Percentiles rank a stretch among this genome's conserved stretches.
Conservation (phyloP, 2,329 filamentous ascomycete genomes). For the Rhinocladiella similis region DNA sequence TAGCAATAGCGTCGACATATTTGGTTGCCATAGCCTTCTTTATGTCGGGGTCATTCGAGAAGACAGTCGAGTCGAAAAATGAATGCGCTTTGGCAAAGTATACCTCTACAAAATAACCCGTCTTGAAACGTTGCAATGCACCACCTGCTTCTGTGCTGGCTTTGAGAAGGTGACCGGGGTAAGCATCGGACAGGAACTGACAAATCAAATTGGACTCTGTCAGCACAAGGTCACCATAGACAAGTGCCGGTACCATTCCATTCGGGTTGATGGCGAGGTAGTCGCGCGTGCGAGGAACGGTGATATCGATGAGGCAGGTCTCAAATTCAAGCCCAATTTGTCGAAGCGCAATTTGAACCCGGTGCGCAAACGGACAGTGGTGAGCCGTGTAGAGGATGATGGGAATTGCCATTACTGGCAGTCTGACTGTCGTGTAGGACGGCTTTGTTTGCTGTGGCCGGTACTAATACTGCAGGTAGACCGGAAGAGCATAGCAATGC, state of each 20-base stretch:
- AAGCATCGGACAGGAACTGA: conserved; percentile 37
- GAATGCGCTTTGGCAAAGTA: conserved; percentile 62
- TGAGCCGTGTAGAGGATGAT: conserved; percentile 71
- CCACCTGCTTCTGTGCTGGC: conserved; percentile 56
- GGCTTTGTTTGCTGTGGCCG: not conserved
- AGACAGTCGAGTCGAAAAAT: conserved; percentile 48
- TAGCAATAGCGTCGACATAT: conserved; percentile 57
- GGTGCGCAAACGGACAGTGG: conserved; percentile 71
- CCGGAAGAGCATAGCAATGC: no score
- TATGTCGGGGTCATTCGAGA: conserved; percentile 52
- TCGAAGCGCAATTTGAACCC: conserved; percentile 68
- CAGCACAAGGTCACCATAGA: conserved; percentile 35
- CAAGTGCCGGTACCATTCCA: conserved; percentile 35
- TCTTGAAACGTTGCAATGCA: conserved; percentile 64
- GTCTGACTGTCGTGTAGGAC: not conserved
- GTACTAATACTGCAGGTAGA: no score
- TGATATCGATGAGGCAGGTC: conserved; percentile 5
- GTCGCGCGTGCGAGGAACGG: conserved; percentile 6
- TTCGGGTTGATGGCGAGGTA: conserved; percentile 36
- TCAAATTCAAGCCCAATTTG: conserved; percentile 67
- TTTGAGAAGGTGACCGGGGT: conserved; percentile 64
- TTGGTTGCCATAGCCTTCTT: conserved; percentile 50
- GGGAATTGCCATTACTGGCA: conserved; percentile 35
- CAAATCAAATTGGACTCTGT: conserved; percentile 47
- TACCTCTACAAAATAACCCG: conserved; percentile 71